Conservation (phyloP, 768 basidiomycete species). For the Hypholoma fasciculare region DNA sequence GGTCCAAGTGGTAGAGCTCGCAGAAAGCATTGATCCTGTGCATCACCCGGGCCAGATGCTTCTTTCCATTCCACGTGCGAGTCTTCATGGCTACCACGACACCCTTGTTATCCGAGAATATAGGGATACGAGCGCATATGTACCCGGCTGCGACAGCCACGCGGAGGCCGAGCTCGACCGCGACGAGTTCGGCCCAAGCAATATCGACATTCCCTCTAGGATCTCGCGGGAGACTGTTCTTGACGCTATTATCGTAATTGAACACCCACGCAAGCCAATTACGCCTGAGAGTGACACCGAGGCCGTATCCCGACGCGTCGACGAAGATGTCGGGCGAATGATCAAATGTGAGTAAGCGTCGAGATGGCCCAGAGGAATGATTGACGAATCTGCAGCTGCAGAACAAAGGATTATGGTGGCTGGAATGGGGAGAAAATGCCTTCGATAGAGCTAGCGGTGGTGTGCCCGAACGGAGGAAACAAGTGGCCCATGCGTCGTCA, state of each 20-base stretch:
- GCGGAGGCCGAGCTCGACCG: background rate
- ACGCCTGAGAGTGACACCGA: background rate
- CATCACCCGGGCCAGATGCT: background rate
- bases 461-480: too few species aligned
- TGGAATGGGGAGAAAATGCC: too few species aligned
- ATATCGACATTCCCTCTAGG: background rate
- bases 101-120: background rate
- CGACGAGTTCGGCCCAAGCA: background rate
- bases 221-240: background rate
- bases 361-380: too few species aligned
- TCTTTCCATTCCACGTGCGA: background rate
- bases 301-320: background rate
- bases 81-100: background rate
- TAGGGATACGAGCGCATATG: background rate
- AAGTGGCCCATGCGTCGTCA: too few species aligned
- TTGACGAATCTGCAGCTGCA: too few species aligned
- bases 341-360: too few species aligned
- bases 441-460: too few species aligned
- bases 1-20: background rate
- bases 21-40: background rate
- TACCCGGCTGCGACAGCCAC: background rate
- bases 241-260: background rate
- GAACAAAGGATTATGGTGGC: too few species aligned
- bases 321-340: background rate
- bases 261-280: background rate